Conservation (phyloP, 805 yeast genomes). For the Kurtzmaniella fragi region DNA sequence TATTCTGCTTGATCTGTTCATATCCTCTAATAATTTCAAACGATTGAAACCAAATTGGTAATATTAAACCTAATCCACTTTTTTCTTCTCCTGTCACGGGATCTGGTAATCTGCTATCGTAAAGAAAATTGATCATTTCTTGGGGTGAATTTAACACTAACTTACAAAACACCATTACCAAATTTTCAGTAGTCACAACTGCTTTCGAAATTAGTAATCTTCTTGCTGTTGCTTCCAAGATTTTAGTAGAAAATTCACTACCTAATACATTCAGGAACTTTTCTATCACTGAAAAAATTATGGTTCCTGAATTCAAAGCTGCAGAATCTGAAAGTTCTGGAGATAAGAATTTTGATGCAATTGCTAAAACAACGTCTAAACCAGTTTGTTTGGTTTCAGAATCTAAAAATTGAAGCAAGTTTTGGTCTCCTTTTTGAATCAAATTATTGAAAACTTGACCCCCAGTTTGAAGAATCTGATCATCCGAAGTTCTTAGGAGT, state of each 20-base stretch:
- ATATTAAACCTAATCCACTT: conserved; percentile 49
- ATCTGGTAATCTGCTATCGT: conserved; percentile 20
- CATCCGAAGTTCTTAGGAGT: conserved; percentile 53
- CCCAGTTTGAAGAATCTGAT: conserved; percentile 70
- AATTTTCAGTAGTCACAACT: conserved; percentile 69
- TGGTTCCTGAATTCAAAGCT: conserved; percentile 69
- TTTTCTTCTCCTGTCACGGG: conserved; percentile 10
- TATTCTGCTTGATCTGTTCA: conserved; percentile 60
- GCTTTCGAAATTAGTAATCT: conserved; percentile 65
- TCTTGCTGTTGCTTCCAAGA: conserved; percentile 68
- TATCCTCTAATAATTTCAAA: conserved; percentile 80
- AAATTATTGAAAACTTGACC: conserved; percentile 69
- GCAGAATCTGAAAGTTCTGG: conserved; percentile 76
- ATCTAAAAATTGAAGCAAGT: conserved; percentile 27
- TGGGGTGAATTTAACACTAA: conserved; percentile 58
- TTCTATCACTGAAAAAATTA: conserved; percentile 56
- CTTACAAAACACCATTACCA: conserved; percentile 70
- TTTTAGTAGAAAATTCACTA: conserved; percentile 41
- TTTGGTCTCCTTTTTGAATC: conserved; percentile 36
- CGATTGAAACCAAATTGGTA: conserved; percentile 79
- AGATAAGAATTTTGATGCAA: conserved; percentile 64
- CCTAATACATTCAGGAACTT: conserved; percentile 40
- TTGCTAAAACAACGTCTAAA: conserved; percentile 51
- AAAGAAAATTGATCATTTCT: conserved; percentile 60
- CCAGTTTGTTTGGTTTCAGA: conserved; percentile 39